phyloP scores from a whole-genome alignment of 2,329 filamentous ascomycete genomes.

The Arthroderma sp. region DNA sequence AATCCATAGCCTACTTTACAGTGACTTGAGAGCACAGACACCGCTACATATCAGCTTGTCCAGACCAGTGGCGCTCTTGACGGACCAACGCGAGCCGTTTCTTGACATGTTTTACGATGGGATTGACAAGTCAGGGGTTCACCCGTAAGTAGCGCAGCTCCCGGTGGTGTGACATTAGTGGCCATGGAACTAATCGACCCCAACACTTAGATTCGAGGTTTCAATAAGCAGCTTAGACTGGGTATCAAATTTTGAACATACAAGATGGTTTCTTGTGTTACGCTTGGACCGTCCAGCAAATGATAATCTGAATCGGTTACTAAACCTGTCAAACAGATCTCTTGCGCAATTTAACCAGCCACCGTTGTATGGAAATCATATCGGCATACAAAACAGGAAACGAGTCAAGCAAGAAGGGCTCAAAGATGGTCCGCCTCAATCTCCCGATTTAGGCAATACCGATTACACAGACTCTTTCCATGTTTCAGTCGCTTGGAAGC shows the following conservation, averaged over 20 bases:
- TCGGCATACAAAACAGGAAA: slow-evolving; percentile 8
- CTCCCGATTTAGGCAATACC: slow-evolving; percentile 1
- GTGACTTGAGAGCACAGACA: slow-evolving; percentile 62
- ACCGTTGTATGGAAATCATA: slow-evolving; percentile 47
- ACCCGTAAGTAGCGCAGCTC: slow-evolving; percentile 30
- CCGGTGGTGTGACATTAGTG: background rate
- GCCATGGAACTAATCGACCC: background rate
- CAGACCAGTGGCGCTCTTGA: slow-evolving; percentile 61
- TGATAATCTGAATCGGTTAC: slow-evolving; percentile 48
- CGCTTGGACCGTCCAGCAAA: slow-evolving; percentile 42
- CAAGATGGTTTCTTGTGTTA: slow-evolving; percentile 75
- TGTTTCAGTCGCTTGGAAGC: slow-evolving; percentile 77
- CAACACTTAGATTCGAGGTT: slow-evolving; percentile 37
- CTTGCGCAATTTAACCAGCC: slow-evolving; percentile 53
- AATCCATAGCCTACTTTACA: slow-evolving; percentile 59
- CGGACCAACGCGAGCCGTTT: slow-evolving; percentile 60
- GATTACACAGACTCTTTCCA: slow-evolving; percentile 58
- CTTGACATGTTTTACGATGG: slow-evolving; percentile 41
- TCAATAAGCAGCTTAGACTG: slow-evolving; percentile 43
- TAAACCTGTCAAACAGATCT: slow-evolving; percentile 54
- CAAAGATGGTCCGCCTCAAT: background rate
- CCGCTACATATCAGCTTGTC: slow-evolving; percentile 90
- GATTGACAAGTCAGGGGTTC: slow-evolving; percentile 33
- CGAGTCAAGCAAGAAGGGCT: slow-evolving; percentile 1
- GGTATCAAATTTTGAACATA: slow-evolving; percentile 54